These are phyloP conservation scores for Paecilomyces fulvus DNA, from an alignment of 2,329 filamentous ascomycete species.

Conservation along the genomic window DNA sequence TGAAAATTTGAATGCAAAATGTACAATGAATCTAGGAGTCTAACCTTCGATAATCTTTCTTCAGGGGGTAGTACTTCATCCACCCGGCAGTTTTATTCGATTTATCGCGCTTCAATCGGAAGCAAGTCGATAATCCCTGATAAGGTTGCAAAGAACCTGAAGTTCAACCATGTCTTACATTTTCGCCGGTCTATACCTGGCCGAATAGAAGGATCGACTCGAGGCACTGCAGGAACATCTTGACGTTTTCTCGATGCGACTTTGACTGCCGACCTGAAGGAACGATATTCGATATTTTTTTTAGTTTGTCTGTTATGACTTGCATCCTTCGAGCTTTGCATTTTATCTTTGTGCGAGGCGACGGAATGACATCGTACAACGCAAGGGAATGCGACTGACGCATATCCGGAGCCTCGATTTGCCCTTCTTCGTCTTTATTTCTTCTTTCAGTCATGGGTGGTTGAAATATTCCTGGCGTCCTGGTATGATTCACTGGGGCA, in stretches of 20 bases:
- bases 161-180: conserved; percentile 32
- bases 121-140: conserved; percentile 45
- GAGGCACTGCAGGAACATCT: conserved; percentile 50
- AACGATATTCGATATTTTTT: conserved; percentile 18
- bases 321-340: conserved; percentile 15
- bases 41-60: conserved; percentile 56
- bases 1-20: conserved; percentile 65
- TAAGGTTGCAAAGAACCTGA: conserved; percentile 46
- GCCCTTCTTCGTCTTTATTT: conserved; percentile 4
- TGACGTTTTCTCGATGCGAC: conserved; percentile 43
- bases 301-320: conserved; percentile 10
- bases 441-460: conserved; percentile 14
- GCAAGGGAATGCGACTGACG: conserved; percentile 12
- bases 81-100: conserved; percentile 54
- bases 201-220: conserved; percentile 46
- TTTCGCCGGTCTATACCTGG: conserved; percentile 46
- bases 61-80: conserved; percentile 43
- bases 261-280: conserved; percentile 46
- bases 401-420: conserved; percentile 17
- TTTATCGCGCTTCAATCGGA: conserved; percentile 52
- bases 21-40: conserved; percentile 64
- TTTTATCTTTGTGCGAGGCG: conserved; percentile 12
- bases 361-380: conserved; percentile 15
- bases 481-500: conserved; percentile 24
- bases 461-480: conserved; percentile 28